Evolutionary conservation across 331 rosid genomes (phyloP).

Genomic region (Pyrus hybrid): DNA sequence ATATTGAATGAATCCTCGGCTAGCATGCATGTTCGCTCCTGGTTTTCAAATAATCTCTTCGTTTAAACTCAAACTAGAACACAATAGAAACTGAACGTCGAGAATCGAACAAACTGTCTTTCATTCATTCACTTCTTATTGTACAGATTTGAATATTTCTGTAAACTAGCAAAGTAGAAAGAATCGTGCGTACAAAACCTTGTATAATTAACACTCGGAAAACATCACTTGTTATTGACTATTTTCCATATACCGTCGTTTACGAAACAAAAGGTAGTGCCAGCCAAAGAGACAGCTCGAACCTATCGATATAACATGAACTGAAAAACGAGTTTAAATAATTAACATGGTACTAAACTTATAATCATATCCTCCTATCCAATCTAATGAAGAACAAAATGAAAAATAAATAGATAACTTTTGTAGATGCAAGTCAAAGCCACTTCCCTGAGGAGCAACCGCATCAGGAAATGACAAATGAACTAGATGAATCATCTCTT

Average conservation of each 20-base stretch:
- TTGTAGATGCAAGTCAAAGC: background rate
- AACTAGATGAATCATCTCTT: constrained; percentile 15
- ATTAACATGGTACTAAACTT: constrained; percentile 2
- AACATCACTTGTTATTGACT: background rate
- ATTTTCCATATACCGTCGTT: background rate
- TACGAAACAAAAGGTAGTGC: background rate
- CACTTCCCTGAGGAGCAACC: background rate
- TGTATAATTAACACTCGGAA: too few relatives aligned
- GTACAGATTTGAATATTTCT: background rate
- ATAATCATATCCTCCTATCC: background rate
- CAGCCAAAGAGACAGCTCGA: background rate
- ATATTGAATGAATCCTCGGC: background rate
- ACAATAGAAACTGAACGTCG: background rate
- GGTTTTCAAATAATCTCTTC: background rate
- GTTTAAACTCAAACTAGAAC: background rate
- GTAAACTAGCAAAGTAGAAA: background rate
- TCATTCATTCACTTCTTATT: background rate
- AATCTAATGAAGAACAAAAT: background rate
- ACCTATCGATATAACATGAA: background rate
- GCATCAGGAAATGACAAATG: background rate
- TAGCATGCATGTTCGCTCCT: background rate
- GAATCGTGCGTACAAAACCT: background rate
- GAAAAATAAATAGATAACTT: background rate
- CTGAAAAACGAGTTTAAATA: background rate
- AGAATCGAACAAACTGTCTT: background rate